Evolutionary conservation across 495 filamentous ascomycete genomes (phyloP).

Genomic region (Penicillium coffeae): DNA sequence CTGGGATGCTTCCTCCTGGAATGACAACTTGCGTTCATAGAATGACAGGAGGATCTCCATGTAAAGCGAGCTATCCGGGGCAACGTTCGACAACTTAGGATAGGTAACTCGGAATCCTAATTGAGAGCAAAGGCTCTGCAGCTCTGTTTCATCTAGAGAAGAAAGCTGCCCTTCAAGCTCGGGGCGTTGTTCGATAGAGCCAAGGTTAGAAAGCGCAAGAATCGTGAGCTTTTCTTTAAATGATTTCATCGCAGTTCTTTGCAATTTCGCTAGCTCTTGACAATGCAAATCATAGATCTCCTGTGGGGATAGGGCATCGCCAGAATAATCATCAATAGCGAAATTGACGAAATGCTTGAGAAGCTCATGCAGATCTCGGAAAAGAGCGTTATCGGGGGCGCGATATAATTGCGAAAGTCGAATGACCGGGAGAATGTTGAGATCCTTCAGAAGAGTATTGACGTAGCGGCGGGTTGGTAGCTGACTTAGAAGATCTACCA

Average conservation of each 20-base stretch:
- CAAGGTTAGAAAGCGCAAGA: constrained; percentile 88
- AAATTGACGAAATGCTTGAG: constrained; percentile 84
- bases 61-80: constrained; percentile 61
- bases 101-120: constrained; percentile 80
- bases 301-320: constrained; percentile 63
- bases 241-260: constrained; percentile 73
- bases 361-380: constrained; percentile 77
- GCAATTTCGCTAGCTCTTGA: constrained; percentile 68
- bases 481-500: constrained; percentile 89
- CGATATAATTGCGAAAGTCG: constrained; percentile 74
- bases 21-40: constrained; percentile 75
- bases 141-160: constrained; percentile 66
- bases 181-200: constrained; percentile 70
- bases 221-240: constrained; percentile 91
- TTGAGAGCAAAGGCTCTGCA: constrained; percentile 61
- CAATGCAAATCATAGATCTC: constrained; percentile 80
- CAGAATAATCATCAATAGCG: constrained; percentile 86
- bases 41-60: constrained; percentile 72
- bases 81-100: constrained; percentile 62
- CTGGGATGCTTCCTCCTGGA: constrained; percentile 72
- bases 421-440: constrained; percentile 82
- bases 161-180: constrained; percentile 78
- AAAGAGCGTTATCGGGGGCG: constrained; percentile 66
- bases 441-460: constrained; percentile 84
- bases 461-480: constrained; percentile 91